Conservation (phyloP, 78 protist species). For the Dictyostelium brefeldianum region DNA sequence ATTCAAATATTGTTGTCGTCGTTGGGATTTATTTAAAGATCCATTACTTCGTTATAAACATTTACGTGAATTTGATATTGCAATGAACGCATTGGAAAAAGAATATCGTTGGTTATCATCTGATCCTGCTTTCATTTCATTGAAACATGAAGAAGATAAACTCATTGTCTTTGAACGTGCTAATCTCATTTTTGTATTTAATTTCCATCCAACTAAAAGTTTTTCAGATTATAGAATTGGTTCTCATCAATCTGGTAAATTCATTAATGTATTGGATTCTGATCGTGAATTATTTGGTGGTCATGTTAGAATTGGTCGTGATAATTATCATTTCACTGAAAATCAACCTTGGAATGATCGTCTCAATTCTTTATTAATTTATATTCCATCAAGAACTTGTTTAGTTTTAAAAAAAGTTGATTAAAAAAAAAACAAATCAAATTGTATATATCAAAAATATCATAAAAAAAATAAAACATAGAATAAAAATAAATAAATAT, state of each 20-base stretch:
- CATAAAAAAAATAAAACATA: too few relatives aligned
- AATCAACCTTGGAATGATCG: constrained; percentile 69
- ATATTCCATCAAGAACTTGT: constrained; percentile 80
- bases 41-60: constrained; percentile 73
- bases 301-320: not conserved
- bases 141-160: constrained; percentile 92
- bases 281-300: constrained; percentile 83
- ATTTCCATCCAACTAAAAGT: constrained; percentile 88
- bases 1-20: constrained; percentile 90
- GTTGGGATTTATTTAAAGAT: constrained; percentile 90
- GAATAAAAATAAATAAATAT: not conserved
- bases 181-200: constrained; percentile 87
- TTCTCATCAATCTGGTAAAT: constrained; percentile 54
- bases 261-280: constrained; percentile 43
- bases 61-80: constrained; percentile 78
- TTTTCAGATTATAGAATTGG: constrained; percentile 89
- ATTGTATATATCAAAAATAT: too few relatives aligned
- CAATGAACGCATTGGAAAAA: constrained; percentile 72
- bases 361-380: constrained; percentile 46
- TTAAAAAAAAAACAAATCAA: too few relatives aligned
- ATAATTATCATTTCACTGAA: constrained; percentile 33
- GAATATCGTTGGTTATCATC: constrained; percentile 69
- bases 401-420: constrained; percentile 49
- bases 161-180: constrained; percentile 91
- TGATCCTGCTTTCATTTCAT: constrained; percentile 70